Evolutionary conservation across 805 yeast species (phyloP).

Genomic region (Lachancea mirantina): DNA sequence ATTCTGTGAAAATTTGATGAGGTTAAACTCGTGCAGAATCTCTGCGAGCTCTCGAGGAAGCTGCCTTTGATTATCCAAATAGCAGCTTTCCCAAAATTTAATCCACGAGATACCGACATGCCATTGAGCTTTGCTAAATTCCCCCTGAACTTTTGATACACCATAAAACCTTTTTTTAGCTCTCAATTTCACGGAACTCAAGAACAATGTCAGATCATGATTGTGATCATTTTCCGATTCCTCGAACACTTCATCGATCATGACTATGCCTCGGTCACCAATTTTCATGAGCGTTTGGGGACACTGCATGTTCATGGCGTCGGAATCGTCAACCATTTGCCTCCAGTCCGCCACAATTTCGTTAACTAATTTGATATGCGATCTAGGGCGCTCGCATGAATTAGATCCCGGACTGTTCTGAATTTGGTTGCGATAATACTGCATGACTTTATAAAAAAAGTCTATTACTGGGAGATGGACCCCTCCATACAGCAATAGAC

Average conservation of each 20-base stretch:
- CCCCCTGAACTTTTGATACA: constrained; percentile 5
- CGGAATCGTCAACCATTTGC: background rate
- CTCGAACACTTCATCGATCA: constrained; percentile 8
- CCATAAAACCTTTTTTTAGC: constrained; percentile 11
- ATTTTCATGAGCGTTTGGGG: constrained; percentile 6
- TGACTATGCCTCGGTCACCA: constrained; percentile 1
- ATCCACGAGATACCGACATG: constrained; percentile 12
- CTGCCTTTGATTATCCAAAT: constrained; percentile 10
- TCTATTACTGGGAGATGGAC: constrained; percentile 36
- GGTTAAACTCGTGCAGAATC: constrained; percentile 1
- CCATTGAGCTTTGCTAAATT: constrained; percentile 8
- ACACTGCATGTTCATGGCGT: constrained; percentile 7
- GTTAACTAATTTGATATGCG: constrained; percentile 9
- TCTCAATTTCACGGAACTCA: constrained; percentile 14
- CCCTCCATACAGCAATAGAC: constrained; percentile 39
- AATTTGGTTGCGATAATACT: constrained; percentile 14
- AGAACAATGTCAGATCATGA: constrained; percentile 10
- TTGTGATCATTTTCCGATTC: constrained; percentile 9
- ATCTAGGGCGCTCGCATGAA: background rate
- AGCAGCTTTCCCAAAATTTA: constrained; percentile 13
- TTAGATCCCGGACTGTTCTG: background rate
- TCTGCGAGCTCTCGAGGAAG: constrained; percentile 4
- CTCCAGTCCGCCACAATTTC: constrained; percentile 11
- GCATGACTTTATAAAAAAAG: constrained; percentile 36
- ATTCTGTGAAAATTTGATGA: background rate